phyloP scores from a whole-genome alignment of 208 protist species.

The Leishmania aethiopica region DNA sequence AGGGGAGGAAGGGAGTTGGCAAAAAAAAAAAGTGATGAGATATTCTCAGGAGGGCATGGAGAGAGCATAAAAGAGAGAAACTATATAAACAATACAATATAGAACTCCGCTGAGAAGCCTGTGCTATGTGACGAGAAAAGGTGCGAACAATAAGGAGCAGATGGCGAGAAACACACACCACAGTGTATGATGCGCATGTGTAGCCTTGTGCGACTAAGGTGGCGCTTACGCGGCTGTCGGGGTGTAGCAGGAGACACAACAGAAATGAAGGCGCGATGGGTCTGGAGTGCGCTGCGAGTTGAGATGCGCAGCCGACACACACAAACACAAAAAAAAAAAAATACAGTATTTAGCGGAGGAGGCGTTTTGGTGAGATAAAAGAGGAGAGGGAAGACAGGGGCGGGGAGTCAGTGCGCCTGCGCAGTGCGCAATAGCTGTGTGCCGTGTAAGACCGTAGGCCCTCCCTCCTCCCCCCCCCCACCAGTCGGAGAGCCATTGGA shows the following conservation, averaged over 20 bases:
- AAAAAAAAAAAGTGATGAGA: not conserved
- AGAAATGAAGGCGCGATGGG: not conserved
- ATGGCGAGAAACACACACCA: too few species aligned
- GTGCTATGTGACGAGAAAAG: not conserved
- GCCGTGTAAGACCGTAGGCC: not conserved
- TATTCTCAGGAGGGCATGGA: not conserved
- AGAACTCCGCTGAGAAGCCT: not conserved
- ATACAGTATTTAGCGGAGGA: not conserved
- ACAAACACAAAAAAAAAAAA: not conserved
- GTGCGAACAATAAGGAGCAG: not conserved
- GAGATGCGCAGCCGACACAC: not conserved
- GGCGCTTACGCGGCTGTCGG: not conserved
- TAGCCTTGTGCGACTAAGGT: not conserved
- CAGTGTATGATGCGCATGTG: not conserved
- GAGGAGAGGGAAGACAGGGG: constrained; percentile 9
- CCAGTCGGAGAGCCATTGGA: not conserved
- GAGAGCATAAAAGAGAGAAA: not conserved
- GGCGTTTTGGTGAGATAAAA: not conserved
- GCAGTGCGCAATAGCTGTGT: not conserved
- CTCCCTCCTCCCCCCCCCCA: not conserved
- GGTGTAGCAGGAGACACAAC: not conserved
- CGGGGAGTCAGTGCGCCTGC: not conserved
- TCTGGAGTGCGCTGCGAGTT: not conserved
- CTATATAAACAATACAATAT: too few species aligned
- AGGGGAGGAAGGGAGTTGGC: not conserved